Conservation (phyloP, 164 flowering plant genomes). For the Brasenia schreberi region DNA sequence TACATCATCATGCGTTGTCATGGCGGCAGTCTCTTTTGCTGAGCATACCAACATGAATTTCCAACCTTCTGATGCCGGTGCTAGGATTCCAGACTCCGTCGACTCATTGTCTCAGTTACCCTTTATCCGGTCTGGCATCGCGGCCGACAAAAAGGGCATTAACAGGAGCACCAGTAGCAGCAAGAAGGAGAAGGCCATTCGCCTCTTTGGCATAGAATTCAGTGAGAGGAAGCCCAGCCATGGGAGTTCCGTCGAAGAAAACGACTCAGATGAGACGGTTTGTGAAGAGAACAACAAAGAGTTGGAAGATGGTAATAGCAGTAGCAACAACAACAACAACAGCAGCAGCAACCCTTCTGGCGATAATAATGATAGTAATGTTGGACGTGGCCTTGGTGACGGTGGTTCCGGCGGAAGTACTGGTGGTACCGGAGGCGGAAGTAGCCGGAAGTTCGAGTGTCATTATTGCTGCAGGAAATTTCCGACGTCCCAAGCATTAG, state of each 20-base stretch:
- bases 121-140: conserved; percentile 57
- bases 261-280: conserved; percentile 7
- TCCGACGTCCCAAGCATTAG: conserved; percentile 92
- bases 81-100: conserved; percentile 16
- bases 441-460: conserved; percentile 54
- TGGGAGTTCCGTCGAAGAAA: conserved; percentile 2
- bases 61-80: background rate
- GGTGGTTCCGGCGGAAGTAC: background rate
- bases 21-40: background rate
- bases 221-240: conserved; percentile 6
- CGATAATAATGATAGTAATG: conserved; percentile 3
- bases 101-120: conserved; percentile 93
- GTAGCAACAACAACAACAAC: background rate
- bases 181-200: conserved; percentile 41
- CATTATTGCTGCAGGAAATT: conserved; percentile 90
- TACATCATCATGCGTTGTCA: background rate
- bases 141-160: conserved; percentile 4
- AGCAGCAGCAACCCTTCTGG: background rate
- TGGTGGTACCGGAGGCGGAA: conserved; percentile 1
- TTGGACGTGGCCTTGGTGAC: background rate
- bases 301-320: conserved; percentile 4
- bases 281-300: conserved; percentile 13
- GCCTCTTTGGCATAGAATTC: conserved; percentile 81
- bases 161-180: background rate
- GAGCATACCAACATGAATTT: background rate